These are phyloP conservation scores for Blastobotrys aristatus DNA, from an alignment of 1,139 yeast genomes.

Conservation along the genomic window DNA sequence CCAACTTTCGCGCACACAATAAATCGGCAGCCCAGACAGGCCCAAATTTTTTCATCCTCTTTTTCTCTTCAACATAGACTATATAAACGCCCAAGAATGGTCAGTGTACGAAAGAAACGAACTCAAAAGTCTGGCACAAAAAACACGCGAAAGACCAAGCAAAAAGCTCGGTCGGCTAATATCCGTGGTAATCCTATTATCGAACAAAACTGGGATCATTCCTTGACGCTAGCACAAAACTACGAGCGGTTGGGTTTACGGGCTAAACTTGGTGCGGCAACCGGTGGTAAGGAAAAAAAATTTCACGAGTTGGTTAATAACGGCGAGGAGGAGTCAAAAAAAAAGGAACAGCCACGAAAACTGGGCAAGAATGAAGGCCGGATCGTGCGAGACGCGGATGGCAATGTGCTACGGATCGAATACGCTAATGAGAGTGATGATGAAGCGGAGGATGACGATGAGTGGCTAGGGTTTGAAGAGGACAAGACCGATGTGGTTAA, in stretches of 20 bases:
- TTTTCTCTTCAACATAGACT: too few species aligned
- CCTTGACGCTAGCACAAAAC: conserved; percentile 76
- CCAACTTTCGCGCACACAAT: too few species aligned
- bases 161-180: conserved; percentile 58
- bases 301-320: conserved; percentile 21
- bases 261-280: conserved; percentile 56
- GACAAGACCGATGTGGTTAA: conserved; percentile 47
- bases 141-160: conserved; percentile 63
- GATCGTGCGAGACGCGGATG: conserved; percentile 67
- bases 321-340: too few species aligned
- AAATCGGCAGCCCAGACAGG: too few species aligned
- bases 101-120: conserved; percentile 67
- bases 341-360: conserved; percentile 43
- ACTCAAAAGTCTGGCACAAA: conserved; percentile 71
- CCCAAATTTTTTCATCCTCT: too few species aligned
- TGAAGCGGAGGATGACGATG: conserved; percentile 30
- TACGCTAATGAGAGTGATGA: conserved; percentile 54
- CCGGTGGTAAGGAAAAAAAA: conserved; percentile 40
- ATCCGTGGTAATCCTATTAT: conserved; percentile 73
- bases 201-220: conserved; percentile 85
- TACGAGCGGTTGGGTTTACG: conserved; percentile 65
- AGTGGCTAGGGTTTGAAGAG: conserved; percentile 24
- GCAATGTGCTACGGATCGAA: conserved; percentile 62
- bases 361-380: conserved; percentile 70
- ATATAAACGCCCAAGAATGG: too few species aligned